Conservation (phyloP, 345 rosid genomes). For the Conringia planisiliqua region DNA sequence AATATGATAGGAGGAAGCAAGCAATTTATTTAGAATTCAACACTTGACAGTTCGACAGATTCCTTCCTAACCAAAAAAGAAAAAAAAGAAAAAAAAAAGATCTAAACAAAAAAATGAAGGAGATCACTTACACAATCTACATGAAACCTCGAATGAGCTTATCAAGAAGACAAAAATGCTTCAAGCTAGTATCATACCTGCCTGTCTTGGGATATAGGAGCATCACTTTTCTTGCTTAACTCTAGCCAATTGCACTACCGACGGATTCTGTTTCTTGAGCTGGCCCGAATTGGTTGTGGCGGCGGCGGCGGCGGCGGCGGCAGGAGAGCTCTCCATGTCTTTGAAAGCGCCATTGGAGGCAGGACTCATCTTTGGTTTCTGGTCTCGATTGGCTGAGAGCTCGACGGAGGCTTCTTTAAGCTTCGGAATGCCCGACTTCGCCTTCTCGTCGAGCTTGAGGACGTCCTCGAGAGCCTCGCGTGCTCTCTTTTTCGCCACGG, state of each 20-base stretch:
- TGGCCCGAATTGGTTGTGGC: not conserved
- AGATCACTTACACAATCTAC: constrained; percentile 16
- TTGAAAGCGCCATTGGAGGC: constrained; percentile 22
- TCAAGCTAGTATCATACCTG: not conserved
- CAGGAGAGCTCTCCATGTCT: constrained; percentile 8
- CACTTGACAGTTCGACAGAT: constrained; percentile 10
- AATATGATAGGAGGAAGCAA: not conserved
- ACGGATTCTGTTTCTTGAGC: not conserved
- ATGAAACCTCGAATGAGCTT: not conserved
- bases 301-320: not conserved
- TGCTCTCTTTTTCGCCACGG: constrained; percentile 60
- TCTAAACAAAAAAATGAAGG: not conserved
- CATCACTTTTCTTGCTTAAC: constrained; percentile 29
- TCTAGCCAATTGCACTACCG: not conserved
- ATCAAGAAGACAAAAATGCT: not conserved
- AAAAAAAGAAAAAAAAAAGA: not conserved
- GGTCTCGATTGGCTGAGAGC: not conserved
- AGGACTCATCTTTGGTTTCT: constrained; percentile 13
- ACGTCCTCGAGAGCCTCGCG: constrained; percentile 64
- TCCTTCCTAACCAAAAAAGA: not conserved
- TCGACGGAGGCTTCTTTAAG: constrained; percentile 22
- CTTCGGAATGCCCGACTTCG: not conserved
- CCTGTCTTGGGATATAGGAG: not conserved
- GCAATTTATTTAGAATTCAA: not conserved
- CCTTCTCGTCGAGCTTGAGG: constrained; percentile 2